Conservation (phyloP, 1,284 basidiomycete species). For the Rhodotorula mucilaginosa region DNA sequence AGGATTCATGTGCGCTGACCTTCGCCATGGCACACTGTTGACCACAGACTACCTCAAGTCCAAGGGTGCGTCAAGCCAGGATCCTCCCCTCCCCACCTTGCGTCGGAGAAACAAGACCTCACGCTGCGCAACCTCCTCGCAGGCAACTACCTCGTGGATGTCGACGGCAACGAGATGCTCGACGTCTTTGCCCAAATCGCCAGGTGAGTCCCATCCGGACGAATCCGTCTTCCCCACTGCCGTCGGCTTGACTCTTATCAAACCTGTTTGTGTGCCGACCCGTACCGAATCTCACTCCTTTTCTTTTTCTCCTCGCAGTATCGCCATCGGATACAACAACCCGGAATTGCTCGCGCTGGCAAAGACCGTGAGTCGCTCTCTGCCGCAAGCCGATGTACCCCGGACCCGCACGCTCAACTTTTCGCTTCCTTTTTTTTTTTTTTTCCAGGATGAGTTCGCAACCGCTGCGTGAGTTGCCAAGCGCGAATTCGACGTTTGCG, state of each 20-base stretch:
- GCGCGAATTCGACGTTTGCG: too few species aligned
- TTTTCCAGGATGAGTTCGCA: slow-evolving; percentile 49
- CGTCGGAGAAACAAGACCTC: neutral
- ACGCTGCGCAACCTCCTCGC: slow-evolving; percentile 31
- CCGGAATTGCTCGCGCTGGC: slow-evolving; percentile 52
- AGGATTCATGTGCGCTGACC: neutral
- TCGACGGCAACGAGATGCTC: slow-evolving; percentile 56
- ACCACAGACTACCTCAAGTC: slow-evolving; percentile 12
- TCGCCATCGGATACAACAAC: slow-evolving; percentile 55
- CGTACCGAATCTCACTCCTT: slow-evolving; percentile 25
- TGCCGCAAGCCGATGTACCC: neutral
- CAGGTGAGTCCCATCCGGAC: slow-evolving; percentile 9
- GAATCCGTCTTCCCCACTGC: neutral
- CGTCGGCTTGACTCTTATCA: neutral
- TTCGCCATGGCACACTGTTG: neutral
- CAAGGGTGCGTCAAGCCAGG: neutral
- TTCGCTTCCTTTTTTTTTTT: neutral
- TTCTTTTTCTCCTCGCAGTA: slow-evolving; percentile 45
- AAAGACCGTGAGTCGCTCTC: slow-evolving; percentile 42
- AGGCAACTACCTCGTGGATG: slow-evolving; percentile 56
- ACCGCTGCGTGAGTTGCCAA: slow-evolving; percentile 45
- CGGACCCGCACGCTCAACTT: neutral
- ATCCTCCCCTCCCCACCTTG: neutral
- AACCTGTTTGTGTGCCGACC: neutral
- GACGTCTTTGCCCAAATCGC: slow-evolving; percentile 58